These are phyloP conservation scores for Exserohilum turcica DNA, from an alignment of 2,329 filamentous ascomycete species.

Conservation along the genomic window DNA sequence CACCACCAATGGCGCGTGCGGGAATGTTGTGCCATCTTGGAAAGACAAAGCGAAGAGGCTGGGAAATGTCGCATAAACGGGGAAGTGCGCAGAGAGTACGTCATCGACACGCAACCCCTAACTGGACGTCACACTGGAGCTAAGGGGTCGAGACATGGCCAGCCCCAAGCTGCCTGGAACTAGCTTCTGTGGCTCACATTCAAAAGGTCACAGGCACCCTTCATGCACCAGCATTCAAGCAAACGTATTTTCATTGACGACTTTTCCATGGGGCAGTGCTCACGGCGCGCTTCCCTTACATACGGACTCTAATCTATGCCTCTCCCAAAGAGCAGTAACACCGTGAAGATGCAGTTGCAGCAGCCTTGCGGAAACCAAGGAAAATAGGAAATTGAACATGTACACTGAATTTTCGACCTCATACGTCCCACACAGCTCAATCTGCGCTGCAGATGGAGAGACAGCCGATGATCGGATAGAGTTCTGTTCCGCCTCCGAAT, in stretches of 20 bases:
- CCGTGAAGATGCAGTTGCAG: constrained; percentile 1
- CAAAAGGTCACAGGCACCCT: background rate
- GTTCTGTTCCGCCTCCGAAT: constrained; percentile 14
- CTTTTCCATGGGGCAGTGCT: constrained; percentile 3
- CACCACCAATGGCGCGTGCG: background rate
- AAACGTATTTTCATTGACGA: constrained; percentile 5
- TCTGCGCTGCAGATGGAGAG: constrained; percentile 25
- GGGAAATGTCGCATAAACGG: background rate
- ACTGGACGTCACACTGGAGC: background rate
- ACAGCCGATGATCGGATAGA: constrained; percentile 26
- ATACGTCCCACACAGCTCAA: constrained; percentile 23
- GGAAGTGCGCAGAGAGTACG: background rate
- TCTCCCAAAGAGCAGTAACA: constrained; percentile 6
- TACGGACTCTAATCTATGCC: constrained; percentile 4
- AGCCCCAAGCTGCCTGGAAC: background rate
- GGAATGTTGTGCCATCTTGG: background rate
- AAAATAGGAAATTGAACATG: constrained; percentile 16
- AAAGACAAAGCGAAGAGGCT: background rate
- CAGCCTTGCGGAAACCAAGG: background rate
- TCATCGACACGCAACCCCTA: background rate
- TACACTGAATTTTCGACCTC: constrained; percentile 23
- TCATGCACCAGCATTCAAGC: background rate
- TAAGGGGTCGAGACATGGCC: background rate
- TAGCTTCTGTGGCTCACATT: background rate
- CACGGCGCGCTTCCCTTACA: constrained; percentile 1